phyloP scores from a whole-genome alignment of 2,329 filamentous ascomycete species.

The Colletotrichum brevisporum region DNA sequence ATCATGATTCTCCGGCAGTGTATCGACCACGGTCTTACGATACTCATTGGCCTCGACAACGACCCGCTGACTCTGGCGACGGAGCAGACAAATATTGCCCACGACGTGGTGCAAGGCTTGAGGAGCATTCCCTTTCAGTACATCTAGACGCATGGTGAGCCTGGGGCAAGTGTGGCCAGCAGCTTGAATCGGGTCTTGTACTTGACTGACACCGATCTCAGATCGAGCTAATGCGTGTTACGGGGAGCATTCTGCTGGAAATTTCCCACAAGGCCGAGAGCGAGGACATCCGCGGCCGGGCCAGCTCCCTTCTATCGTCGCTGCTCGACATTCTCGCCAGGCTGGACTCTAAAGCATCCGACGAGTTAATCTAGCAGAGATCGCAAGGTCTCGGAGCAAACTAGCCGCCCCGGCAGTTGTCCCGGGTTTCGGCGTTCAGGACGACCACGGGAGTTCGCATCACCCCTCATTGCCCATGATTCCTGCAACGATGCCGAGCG shows the following conservation, averaged over 20 bases:
- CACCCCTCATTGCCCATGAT: background rate
- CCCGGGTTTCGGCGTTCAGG: too few relatives aligned
- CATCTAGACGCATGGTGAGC: slow-evolving; percentile 30
- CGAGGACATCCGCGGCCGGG: slow-evolving; percentile 5
- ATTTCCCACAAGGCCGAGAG: slow-evolving; percentile 41
- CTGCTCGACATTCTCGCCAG: background rate
- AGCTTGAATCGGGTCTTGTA: background rate
- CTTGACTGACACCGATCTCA: slow-evolving; percentile 31
- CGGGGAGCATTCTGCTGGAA: slow-evolving; percentile 54
- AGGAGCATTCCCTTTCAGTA: slow-evolving; percentile 22
- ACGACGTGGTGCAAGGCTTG: slow-evolving; percentile 18
- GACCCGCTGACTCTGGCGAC: slow-evolving; percentile 23
- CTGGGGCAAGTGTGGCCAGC: slow-evolving; percentile 8
- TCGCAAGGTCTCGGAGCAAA: too few relatives aligned
- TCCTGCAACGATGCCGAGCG: background rate
- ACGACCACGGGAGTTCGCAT: background rate
- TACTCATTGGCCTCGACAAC: slow-evolving; percentile 13
- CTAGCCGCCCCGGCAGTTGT: too few relatives aligned
- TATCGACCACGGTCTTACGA: slow-evolving; percentile 1
- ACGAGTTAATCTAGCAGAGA: background rate
- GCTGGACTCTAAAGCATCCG: background rate
- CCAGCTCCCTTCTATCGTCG: background rate
- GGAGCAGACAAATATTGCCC: slow-evolving; percentile 28
- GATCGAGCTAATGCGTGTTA: slow-evolving; percentile 57
- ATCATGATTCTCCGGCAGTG: slow-evolving; percentile 13